A percentile compares a stretch with the other conserved stretches of the same genome.
phyloP scores from a whole-genome alignment of 2,329 filamentous ascomycete species.

The Fusarium equiseti region DNA sequence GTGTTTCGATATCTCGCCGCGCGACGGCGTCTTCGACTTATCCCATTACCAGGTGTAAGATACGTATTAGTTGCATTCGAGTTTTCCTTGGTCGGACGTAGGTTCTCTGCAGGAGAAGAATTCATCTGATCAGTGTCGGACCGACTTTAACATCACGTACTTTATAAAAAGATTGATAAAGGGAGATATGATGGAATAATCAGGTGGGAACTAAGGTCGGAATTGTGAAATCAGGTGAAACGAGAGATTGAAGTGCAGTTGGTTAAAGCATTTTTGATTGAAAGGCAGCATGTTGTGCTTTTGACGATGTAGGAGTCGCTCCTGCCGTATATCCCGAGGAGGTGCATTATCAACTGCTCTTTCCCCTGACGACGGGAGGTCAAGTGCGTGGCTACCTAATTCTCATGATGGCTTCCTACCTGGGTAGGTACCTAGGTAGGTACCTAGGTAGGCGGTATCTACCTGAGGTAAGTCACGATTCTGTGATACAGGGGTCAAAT shows the following conservation, averaged over 20 bases:
- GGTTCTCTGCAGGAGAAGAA: conserved; percentile 6
- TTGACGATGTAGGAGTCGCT: not conserved
- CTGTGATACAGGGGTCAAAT: not conserved
- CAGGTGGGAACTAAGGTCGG: conserved; percentile 6
- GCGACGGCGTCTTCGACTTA: not conserved
- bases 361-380: conserved; percentile 9
- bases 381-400: conserved; percentile 8
- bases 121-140: conserved; percentile 16
- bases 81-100: not conserved
- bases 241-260: not conserved
- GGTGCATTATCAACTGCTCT: conserved; percentile 17
- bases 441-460: not conserved
- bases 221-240: conserved; percentile 15
- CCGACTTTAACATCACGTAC: not conserved
- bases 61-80: conserved; percentile 1
- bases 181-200: conserved; percentile 4
- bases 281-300: not conserved
- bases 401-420: not conserved
- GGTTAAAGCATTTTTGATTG: not conserved
- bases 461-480: not conserved
- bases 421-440: not conserved
- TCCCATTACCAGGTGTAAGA: conserved; percentile 1
- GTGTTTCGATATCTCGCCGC: conserved; percentile 5
- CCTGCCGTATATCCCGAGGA: conserved; percentile 15
- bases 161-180: not conserved